phyloP scores from a whole-genome alignment of 768 basidiomycete species.

The Boletus coccyginus region DNA sequence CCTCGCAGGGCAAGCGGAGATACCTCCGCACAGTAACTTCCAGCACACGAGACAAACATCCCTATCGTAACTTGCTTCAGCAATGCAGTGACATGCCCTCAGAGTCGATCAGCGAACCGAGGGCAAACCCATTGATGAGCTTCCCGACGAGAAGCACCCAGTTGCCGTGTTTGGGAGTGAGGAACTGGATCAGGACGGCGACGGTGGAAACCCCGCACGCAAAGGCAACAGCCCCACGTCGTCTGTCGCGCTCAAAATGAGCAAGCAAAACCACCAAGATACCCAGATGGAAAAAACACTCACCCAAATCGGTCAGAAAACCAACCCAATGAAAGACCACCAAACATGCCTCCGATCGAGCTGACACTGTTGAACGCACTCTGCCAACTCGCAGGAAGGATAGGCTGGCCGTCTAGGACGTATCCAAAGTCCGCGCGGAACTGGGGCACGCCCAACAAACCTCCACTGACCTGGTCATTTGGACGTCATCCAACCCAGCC shows the following conservation, averaged over 20 bases:
- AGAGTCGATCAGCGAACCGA: constrained; percentile 10
- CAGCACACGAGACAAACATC: constrained; percentile 24
- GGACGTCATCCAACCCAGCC: not conserved
- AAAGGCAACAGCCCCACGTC: constrained; percentile 24
- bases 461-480: constrained; percentile 15
- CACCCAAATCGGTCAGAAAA: constrained; percentile 22
- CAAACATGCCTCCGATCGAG: constrained; percentile 26
- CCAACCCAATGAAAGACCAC: constrained; percentile 24
- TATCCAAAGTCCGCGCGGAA: constrained; percentile 29
- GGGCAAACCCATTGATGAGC: constrained; percentile 25
- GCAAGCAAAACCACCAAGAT: not conserved
- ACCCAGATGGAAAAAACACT: not conserved
- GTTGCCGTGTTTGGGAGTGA: constrained; percentile 22
- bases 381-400: constrained; percentile 29
- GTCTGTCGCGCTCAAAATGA: constrained; percentile 3
- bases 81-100: not conserved
- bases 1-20: constrained; percentile 27
- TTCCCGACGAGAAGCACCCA: constrained; percentile 24
- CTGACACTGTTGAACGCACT: constrained; percentile 27
- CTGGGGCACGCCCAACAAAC: constrained; percentile 20
- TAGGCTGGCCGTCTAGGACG: not conserved
- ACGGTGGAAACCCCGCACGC: constrained; percentile 21
- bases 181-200: constrained; percentile 24
- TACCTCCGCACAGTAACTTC: constrained; percentile 28
- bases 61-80: constrained; percentile 7